phyloP scores from a whole-genome alignment of 345 rosid genomes.

The Nasturtium officinale region DNA sequence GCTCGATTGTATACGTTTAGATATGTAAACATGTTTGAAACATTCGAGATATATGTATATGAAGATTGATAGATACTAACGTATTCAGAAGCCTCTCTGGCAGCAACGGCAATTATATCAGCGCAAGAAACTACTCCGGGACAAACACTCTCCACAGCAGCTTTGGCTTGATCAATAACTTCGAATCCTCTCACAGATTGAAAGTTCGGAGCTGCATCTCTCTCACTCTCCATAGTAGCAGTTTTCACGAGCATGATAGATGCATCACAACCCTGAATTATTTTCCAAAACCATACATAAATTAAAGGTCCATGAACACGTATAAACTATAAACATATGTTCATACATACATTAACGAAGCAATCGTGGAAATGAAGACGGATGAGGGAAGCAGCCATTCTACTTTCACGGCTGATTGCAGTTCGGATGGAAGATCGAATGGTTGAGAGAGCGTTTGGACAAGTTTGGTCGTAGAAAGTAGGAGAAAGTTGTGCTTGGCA shows the following conservation, averaged over 20 bases:
- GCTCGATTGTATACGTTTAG: neutral
- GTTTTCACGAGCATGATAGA: conserved; percentile 51
- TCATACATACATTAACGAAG: conserved; percentile 46
- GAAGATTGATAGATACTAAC: conserved; percentile 3
- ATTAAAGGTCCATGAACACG: conserved; percentile 7
- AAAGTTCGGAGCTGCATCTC: conserved; percentile 36
- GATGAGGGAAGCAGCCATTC: conserved; percentile 67
- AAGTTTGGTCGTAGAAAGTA: conserved; percentile 51
- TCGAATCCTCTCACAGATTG: conserved; percentile 47
- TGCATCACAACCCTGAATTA: conserved; percentile 59
- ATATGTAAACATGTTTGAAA: neutral
- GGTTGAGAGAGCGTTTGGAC: conserved; percentile 50
- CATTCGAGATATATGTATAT: neutral
- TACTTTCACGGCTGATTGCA: conserved; percentile 47
- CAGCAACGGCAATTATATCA: conserved; percentile 63
- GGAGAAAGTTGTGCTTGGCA: conserved; percentile 54
- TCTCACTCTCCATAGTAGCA: conserved; percentile 43
- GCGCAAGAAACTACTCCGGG: conserved; percentile 71
- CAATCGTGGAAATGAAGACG: conserved; percentile 72
- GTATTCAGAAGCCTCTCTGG: conserved; percentile 55
- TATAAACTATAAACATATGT: neutral
- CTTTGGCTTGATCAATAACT: conserved; percentile 58
- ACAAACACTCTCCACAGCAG: conserved; percentile 49
- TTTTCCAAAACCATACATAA: neutral
- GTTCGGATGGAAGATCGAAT: conserved; percentile 48